Conservation (phyloP, 306 rosid genomes). For the Cercis canadensis region DNA sequence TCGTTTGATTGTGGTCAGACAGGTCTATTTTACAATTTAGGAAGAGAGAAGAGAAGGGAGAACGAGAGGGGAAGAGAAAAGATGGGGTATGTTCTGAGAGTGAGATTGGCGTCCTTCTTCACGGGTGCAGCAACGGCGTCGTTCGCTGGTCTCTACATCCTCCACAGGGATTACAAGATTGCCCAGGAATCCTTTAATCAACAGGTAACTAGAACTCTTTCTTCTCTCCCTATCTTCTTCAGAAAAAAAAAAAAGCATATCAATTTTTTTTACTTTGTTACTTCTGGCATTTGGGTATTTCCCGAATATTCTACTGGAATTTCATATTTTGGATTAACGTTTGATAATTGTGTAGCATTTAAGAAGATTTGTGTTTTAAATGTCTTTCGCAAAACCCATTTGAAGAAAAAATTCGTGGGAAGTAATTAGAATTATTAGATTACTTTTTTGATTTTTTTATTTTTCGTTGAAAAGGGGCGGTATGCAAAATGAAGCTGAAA, state of each 20-base stretch:
- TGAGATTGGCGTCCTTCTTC: constrained; percentile 86
- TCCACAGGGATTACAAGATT: constrained; percentile 80
- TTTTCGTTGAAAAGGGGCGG: constrained; percentile 11
- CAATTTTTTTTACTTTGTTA: background rate
- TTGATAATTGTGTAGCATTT: background rate
- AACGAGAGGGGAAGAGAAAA: background rate
- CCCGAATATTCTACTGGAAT: background rate
- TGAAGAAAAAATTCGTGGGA: too few species aligned
- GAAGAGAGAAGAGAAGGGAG: background rate
- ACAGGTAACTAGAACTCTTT: constrained; percentile 55
- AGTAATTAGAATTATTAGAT: background rate
- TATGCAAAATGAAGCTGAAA: background rate
- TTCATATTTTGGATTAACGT: background rate
- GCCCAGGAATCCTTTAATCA: constrained; percentile 70
- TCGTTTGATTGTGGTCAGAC: too few species aligned
- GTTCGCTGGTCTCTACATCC: constrained; percentile 71
- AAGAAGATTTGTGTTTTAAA: too few species aligned
- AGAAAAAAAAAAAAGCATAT: background rate
- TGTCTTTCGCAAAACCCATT: too few species aligned
- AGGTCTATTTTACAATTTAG: background rate
- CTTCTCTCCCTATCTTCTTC: background rate
- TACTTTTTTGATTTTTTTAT: background rate
- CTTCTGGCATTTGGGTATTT: constrained; percentile 1
- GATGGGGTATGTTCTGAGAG: constrained; percentile 91
- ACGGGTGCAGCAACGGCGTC: constrained; percentile 88